A percentile compares a stretch with the other conserved stretches of the same genome.
These are phyloP conservation scores for Solanum bukasovii DNA, from an alignment of 257 asterid genomes.

Conservation along the genomic window DNA sequence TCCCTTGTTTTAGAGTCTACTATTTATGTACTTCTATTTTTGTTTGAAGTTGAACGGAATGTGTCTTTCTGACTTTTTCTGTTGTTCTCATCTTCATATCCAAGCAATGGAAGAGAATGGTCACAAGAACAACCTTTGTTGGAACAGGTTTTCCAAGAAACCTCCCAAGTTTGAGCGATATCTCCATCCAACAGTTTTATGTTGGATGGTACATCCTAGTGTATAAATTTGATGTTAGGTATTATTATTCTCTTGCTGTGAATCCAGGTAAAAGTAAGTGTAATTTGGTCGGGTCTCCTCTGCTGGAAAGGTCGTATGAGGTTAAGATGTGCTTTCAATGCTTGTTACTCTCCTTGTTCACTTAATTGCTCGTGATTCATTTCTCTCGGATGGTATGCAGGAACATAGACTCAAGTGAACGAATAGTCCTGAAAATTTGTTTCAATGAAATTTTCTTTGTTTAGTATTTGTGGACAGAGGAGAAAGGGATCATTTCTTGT, in stretches of 20 bases:
- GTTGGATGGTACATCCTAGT: conserved; percentile 7
- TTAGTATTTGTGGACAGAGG: not conserved
- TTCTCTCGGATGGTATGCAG: conserved; percentile 24
- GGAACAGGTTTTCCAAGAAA: conserved; percentile 61
- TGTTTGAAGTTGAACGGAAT: not conserved
- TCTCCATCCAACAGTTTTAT: conserved; percentile 65
- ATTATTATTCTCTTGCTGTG: not conserved
- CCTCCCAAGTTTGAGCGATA: conserved; percentile 91
- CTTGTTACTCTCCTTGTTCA: not conserved
- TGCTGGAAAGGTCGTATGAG: conserved; percentile 92
- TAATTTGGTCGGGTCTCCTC: conserved; percentile 82
- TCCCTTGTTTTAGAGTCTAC: not conserved
- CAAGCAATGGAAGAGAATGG: conserved; percentile 94
- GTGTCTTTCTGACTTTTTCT: not conserved
- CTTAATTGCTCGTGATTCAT: not conserved
- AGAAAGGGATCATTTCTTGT: not conserved
- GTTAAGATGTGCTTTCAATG: conserved; percentile 21
- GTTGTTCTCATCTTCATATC: conserved; percentile 29
- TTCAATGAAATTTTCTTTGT: not conserved
- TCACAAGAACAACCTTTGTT: conserved; percentile 69
- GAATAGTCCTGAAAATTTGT: conserved; percentile 62
- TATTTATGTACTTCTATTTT: not conserved
- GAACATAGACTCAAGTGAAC: conserved; percentile 76
- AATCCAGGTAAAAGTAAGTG: conserved; percentile 67
- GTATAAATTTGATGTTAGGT: not conserved